Evolutionary conservation across 2,329 filamentous ascomycete species (phyloP).

Genomic region (Fusarium nodosum): DNA sequence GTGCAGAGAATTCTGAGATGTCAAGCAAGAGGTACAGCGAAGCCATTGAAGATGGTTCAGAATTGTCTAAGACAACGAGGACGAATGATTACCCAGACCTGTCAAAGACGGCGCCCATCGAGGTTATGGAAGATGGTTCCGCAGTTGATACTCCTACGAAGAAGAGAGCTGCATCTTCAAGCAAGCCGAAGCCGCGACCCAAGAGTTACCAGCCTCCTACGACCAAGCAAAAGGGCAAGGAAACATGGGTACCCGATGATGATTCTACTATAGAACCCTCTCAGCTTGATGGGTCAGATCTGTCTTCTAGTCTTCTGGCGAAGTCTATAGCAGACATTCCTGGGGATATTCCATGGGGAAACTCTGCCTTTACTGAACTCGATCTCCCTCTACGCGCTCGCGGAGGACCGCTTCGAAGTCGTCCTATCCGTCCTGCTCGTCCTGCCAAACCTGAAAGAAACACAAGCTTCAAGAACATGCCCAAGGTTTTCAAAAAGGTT

Average conservation of each 20-base stretch:
- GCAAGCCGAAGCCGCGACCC: constrained; percentile 47
- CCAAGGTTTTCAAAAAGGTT: constrained; percentile 75
- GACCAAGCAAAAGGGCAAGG: constrained; percentile 48
- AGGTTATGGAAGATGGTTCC: constrained; percentile 56
- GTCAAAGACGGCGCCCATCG: constrained; percentile 39
- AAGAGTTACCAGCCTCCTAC: constrained; percentile 43
- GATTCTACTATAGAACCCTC: constrained; percentile 47
- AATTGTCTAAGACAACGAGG: constrained; percentile 40
- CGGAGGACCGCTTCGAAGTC: constrained; percentile 61
- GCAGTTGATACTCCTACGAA: constrained; percentile 58
- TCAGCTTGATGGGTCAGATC: constrained; percentile 51
- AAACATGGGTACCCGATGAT: constrained; percentile 52
- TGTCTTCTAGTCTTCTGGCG: constrained; percentile 57
- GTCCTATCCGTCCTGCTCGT: constrained; percentile 52
- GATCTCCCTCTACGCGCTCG: constrained; percentile 64
- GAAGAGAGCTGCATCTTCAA: constrained; percentile 48
- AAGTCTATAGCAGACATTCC: constrained; percentile 69
- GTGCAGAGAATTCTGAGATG: constrained; percentile 30
- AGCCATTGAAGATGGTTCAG: constrained; percentile 36
- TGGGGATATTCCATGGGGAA: constrained; percentile 72
- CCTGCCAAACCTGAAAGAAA: constrained; percentile 64
- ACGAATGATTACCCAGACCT: constrained; percentile 19
- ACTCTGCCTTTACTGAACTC: constrained; percentile 75
- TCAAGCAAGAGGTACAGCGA: constrained; percentile 32
- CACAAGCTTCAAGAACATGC: constrained; percentile 70